Evolutionary conservation across 805 yeast species (phyloP), one percentile per base, ranked within the genome.

Genomic region (Pichia ethanolica): DNA sequence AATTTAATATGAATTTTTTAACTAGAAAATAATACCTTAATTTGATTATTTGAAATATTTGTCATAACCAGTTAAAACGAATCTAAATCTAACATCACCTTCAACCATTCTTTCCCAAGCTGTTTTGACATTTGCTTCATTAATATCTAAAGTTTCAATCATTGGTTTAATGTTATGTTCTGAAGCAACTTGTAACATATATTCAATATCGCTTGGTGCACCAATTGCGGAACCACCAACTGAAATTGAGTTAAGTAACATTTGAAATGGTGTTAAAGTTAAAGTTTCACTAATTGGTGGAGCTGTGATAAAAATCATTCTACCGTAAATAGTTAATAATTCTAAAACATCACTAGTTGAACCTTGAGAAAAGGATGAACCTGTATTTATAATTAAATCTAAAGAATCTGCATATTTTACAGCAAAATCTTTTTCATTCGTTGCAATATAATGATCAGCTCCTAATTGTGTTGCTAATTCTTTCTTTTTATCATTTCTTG

Each of bases 81-180:
- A 75, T 68, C 83, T 73, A 59, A 74, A 78, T 55, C 73, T 73
- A 26, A 75, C 77, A 54, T 78, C 79, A 58, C 79, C 79, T 9
- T 66, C 56, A 32, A 66, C 67, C 64, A 74, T 69, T 64, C 78
- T 73, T 45, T 69, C 66, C 67, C 77, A 75, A 1, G 74, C 81
- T 35, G 62, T 59, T 12, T 66, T 58, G 40, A 75, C 73, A 54
- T 69, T 69, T 39, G 63, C 69, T 56, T 68, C 79, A 50, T 63
- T 61, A 42, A 78, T 71, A 32, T 74, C 78, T 32, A 78, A 60
- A 36, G 70, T 72, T 64, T 78, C 82, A 47, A 77, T 64, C 81
- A 78, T 74, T 28, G 80, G 75, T 54, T 70, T 70, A 52, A 78
- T 63, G 32, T 70, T 63, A 40, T 75, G 61, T 42, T 75, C 66